Evolutionary conservation across 371 early-diverging fungal species (phyloP), one percentile per base, ranked within the genome.

Genomic region (Zychaea mexicana): DNA sequence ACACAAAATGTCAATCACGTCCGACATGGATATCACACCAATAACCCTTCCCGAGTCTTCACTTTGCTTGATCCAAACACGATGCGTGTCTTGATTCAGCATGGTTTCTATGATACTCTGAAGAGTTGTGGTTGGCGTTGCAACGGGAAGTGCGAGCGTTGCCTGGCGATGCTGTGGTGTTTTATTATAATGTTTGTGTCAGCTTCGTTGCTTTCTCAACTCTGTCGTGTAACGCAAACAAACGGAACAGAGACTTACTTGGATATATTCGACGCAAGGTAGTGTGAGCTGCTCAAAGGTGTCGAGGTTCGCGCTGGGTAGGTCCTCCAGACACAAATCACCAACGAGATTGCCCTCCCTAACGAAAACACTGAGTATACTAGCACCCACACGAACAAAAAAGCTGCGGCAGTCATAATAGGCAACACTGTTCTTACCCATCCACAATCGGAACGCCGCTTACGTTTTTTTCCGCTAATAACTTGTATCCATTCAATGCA

Each of bases 1-100:
- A 60, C 74, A 76, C 47, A 78, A 57, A 22, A 72, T 68, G 0
- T 67, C 62, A 60, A 87, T 80, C 21, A 85, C 68, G 60, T 84
- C 85, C 13, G 88, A 82, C 71, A 85, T 78, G n/a, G 86, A 76
- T 30, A 87, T 57, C 9, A 87, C 85, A 24, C 79, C 78, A 31
- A 73, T 57, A 0, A 81, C 74, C 42, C 74, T 74, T 21, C 66
- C 47, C 2, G 67, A 60, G 28, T 72, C 47, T 5, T 65, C 57
- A 3, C 74, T 61, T 27, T 83, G 73, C 30, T 78, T 59, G 22
- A 88, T 79, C 86, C 86, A 88, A 31, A 84, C 79, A 33, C 88
- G 77, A 56, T 88, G 88, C 7, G 81, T 74, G 46, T 78, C 71
- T 12, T 75, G 39, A 13, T 67, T 71, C 22, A 76, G 59, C 64